These are phyloP conservation scores for Corrigiola litoralis DNA, from an alignment of 179 eudicot genomes.

Conservation along the genomic window DNA sequence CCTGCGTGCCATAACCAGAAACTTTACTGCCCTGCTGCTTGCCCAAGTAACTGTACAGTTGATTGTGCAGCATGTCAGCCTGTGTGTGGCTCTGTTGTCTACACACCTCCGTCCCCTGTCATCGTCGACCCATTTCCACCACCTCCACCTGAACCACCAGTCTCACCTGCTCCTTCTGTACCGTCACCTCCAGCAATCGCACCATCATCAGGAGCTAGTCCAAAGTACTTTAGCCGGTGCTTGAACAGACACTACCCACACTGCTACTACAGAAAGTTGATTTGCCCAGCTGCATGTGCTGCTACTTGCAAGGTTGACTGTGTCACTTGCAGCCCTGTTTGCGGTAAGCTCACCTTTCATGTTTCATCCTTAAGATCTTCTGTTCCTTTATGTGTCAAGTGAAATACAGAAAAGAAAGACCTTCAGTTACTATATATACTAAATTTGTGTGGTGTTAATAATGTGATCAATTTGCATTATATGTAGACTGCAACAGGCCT, in stretches of 20 bases:
- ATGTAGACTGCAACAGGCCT: slow-evolving; percentile 52
- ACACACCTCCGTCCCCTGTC: slow-evolving; percentile 8
- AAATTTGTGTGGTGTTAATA: background rate
- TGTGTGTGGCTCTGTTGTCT: slow-evolving; percentile 30
- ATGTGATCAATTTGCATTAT: background rate
- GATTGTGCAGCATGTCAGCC: slow-evolving; percentile 64
- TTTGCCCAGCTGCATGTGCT: slow-evolving; percentile 57
- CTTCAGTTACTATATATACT: background rate
- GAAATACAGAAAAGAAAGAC: background rate
- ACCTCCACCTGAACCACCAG: background rate
- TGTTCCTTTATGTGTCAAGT: background rate
- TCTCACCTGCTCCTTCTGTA: background rate
- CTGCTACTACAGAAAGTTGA: slow-evolving; percentile 44
- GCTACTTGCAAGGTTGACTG: slow-evolving; percentile 52
- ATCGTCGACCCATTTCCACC: background rate
- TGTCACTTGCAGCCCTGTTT: slow-evolving; percentile 71
- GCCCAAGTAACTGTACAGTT: slow-evolving; percentile 43
- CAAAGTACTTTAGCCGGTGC: slow-evolving; percentile 44
- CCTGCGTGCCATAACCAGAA: slow-evolving; percentile 36
- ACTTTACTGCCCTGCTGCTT: slow-evolving; percentile 45
- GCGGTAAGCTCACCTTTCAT: slow-evolving; percentile 41
- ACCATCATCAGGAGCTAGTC: slow-evolving; percentile 21
- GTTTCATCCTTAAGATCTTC: background rate
- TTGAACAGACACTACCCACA: slow-evolving; percentile 34
- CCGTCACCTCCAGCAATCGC: background rate